A percentile compares a stretch with the other conserved stretches of the same genome.
Evolutionary conservation across 2,329 filamentous ascomycete genomes (phyloP).

Genomic region (Aspergillus quadrilineatus): DNA sequence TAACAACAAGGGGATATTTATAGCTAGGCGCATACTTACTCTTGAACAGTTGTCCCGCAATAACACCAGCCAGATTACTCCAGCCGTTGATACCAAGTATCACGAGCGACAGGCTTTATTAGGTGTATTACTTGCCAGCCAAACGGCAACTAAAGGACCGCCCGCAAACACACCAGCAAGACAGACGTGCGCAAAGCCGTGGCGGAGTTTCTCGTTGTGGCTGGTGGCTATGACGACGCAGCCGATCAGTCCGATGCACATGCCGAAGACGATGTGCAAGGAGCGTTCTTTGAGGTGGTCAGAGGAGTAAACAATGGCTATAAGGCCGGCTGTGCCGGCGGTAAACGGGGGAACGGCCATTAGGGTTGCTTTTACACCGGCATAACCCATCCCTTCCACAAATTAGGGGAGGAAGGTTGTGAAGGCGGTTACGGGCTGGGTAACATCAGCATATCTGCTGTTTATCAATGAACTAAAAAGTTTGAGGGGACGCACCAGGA

Average conservation of each 20-base stretch:
- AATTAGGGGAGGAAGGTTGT: slow-evolving; percentile 4
- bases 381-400: slow-evolving; percentile 7
- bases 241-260: slow-evolving; percentile 12
- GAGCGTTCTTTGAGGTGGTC: slow-evolving; percentile 14
- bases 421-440: slow-evolving; percentile 8
- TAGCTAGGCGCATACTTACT: background rate
- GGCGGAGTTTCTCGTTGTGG: slow-evolving; percentile 4
- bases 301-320: slow-evolving; percentile 12
- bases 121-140: slow-evolving; percentile 6
- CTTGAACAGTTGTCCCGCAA: slow-evolving; percentile 11
- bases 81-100: slow-evolving; percentile 12
- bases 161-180: slow-evolving; percentile 13
- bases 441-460: background rate
- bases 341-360: slow-evolving; percentile 12
- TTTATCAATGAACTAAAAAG: background rate
- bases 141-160: slow-evolving; percentile 10
- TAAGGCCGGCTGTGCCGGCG: slow-evolving; percentile 14
- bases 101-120: background rate
- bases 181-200: slow-evolving; percentile 17
- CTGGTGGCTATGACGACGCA: slow-evolving; percentile 15
- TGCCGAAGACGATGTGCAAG: slow-evolving; percentile 14
- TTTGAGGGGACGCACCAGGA: background rate
- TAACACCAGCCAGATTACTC: slow-evolving; percentile 10
- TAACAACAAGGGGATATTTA: slow-evolving; percentile 7
- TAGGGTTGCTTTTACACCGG: slow-evolving; percentile 8